Base-by-base conservation (phyloP, 2,329 filamentous ascomycete species). In the Exophiala spinifera region DNA sequence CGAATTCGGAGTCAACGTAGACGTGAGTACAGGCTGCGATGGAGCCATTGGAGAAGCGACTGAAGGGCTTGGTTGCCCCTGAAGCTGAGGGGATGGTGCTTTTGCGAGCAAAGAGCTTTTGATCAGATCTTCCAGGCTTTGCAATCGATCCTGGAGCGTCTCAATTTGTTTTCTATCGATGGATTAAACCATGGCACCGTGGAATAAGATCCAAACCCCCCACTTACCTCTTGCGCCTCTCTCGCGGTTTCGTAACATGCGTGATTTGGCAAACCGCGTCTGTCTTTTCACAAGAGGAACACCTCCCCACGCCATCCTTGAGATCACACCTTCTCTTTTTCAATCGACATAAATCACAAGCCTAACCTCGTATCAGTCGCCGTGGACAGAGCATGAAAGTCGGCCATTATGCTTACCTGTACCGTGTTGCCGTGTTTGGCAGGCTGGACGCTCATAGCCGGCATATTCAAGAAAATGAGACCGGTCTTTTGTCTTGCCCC, bases 231-330 rank as follows among this genome's bases (percentile, higher is more conserved):
- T 97, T 97, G 1, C 92, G 92, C 48, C 91, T 91, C 70, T 88
- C 92, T 59, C 92, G 83, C 80, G 97, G 97, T 83, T 99, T 99
- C 76, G 97, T 92, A 34, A 96, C 91, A 70, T 96, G 90, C 0
- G 94, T 97, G 69, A 96, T 96, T 63, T 96, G 84, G 71, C 92
- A 97, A 64, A 95, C 90, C 3, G 91, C 96, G 79, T 96, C 96
- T 78, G 96, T 96, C 71, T 96, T 96, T 70, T 87, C 87, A 72
- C 92, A 97, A 72, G 96, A 91, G 3, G 89, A 91, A 73, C 92
- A 97, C 55, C 89, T 85, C 33, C 91, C 91, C 72, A 95, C 46
- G 17, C 23, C 52, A 11, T 39, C 83, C 74, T 95, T 96, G 63
- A 92, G 91, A 69, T 97, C 92, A 72, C 92, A 97, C 75, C 96